A percentile compares a stretch with the other conserved stretches of the same genome.
Evolutionary conservation across 2,329 filamentous ascomycete genomes (phyloP).

Genomic region (Dryadomyces quercivorus): DNA sequence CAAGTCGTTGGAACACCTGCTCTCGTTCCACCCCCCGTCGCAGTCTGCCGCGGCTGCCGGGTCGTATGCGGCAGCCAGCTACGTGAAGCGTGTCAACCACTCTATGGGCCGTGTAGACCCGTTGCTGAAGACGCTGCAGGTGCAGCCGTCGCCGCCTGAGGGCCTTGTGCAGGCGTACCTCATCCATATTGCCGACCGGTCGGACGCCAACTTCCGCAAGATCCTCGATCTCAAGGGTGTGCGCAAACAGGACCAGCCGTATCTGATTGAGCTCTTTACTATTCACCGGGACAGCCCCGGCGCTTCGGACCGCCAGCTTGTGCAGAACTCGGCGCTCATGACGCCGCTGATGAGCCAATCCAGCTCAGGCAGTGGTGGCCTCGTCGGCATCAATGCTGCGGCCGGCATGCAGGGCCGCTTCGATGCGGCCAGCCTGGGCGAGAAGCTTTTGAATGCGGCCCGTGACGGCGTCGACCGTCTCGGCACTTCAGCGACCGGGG

Average conservation of each 20-base stretch:
- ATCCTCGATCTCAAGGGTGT: slow-evolving; percentile 93
- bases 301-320: slow-evolving; percentile 52
- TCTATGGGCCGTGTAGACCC: slow-evolving; percentile 82
- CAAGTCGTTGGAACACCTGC: slow-evolving; percentile 61
- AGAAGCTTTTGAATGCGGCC: slow-evolving; percentile 78
- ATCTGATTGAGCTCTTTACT: slow-evolving; percentile 74
- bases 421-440: slow-evolving; percentile 47
- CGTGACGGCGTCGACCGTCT: slow-evolving; percentile 72
- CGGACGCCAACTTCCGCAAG: slow-evolving; percentile 90
- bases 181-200: slow-evolving; percentile 89
- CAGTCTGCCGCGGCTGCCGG: slow-evolving; percentile 16
- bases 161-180: slow-evolving; percentile 94
- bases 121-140: slow-evolving; percentile 91
- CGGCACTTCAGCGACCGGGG: slow-evolving; percentile 33
- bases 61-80: slow-evolving; percentile 37
- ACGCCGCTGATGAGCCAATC: slow-evolving; percentile 47
- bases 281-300: slow-evolving; percentile 66
- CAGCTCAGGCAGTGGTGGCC: slow-evolving; percentile 24
- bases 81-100: slow-evolving; percentile 74
- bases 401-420: slow-evolving; percentile 20
- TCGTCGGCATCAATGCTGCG: slow-evolving; percentile 22
- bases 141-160: slow-evolving; percentile 81
- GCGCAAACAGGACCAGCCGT: slow-evolving; percentile 66
- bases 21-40: slow-evolving; percentile 44
- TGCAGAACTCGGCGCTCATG: slow-evolving; percentile 57